Conservation (phyloP, 2,329 filamentous ascomycete genomes). For the Cladosporium cucumerinum region DNA sequence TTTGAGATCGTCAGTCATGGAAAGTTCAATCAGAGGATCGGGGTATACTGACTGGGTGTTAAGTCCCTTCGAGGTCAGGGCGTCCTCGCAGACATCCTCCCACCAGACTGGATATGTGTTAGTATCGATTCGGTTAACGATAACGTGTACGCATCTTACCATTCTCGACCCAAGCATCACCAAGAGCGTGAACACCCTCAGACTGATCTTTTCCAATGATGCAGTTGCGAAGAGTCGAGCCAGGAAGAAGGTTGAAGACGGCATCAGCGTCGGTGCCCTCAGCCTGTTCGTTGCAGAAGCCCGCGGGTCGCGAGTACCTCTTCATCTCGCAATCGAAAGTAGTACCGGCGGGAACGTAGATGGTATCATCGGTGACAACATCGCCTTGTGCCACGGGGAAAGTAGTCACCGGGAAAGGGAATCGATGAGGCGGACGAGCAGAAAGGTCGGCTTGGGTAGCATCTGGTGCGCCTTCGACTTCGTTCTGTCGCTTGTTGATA, state of each 20-base stretch:
- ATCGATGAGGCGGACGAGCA: not conserved
- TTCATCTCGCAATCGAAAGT: conserved; percentile 19
- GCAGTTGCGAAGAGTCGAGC: conserved; percentile 51
- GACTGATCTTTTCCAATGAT: conserved; percentile 52
- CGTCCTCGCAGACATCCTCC: conserved; percentile 36
- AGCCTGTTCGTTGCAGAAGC: conserved; percentile 41
- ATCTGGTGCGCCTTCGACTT: conserved; percentile 6
- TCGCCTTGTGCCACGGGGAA: conserved; percentile 4
- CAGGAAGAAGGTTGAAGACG: conserved; percentile 53
- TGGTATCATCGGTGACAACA: conserved; percentile 1
- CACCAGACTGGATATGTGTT: conserved; percentile 45
- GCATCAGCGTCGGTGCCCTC: conserved; percentile 47
- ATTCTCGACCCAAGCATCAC: conserved; percentile 30
- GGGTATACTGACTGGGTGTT: conserved; percentile 12
- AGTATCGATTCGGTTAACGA: not conserved
- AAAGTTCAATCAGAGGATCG: not conserved
- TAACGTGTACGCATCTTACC: not conserved
- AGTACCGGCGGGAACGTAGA: not conserved
- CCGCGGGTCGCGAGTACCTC: conserved; percentile 39
- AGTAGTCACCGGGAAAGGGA: conserved; percentile 1
- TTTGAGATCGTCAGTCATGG: not conserved
- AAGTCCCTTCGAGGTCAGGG: conserved; percentile 34
- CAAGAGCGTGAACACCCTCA: conserved; percentile 53
- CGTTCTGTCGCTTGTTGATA: conserved; percentile 6
- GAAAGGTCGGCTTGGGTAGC: conserved; percentile 3